Percentiles rank a stretch among this genome's conserved stretches.
Conservation (phyloP, 2,329 filamentous ascomycete species). For the Ophiosphaerella narmari region DNA sequence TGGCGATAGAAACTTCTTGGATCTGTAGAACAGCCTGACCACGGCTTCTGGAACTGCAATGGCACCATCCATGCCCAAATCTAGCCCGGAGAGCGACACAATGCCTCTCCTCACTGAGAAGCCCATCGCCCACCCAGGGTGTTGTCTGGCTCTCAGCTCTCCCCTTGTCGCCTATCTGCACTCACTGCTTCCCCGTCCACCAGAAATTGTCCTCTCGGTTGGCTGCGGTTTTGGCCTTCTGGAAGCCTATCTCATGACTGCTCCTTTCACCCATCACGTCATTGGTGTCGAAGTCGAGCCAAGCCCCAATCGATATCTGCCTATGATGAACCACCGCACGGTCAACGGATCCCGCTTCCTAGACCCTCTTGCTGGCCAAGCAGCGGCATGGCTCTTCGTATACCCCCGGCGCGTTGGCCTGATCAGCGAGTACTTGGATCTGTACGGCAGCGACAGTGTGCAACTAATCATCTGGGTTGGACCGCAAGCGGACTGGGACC, state of each 20-base stretch:
- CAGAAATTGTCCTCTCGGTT: slow-evolving; percentile 47
- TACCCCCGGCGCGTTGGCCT: slow-evolving; percentile 57
- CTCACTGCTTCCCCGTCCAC: slow-evolving; percentile 28
- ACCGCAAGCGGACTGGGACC: slow-evolving; percentile 49
- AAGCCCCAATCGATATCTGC: slow-evolving; percentile 53
- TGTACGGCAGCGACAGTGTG: slow-evolving; percentile 34
- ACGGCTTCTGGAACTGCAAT: neutral
- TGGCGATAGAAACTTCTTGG: no score
- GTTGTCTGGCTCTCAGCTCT: slow-evolving; percentile 43
- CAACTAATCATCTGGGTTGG: slow-evolving; percentile 50
- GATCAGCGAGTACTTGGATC: slow-evolving; percentile 51
- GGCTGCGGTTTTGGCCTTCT: slow-evolving; percentile 59
- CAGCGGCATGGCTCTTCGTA: slow-evolving; percentile 57
- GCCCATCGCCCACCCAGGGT: slow-evolving; percentile 37
- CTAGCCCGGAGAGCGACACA: neutral
- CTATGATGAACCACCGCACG: slow-evolving; percentile 46
- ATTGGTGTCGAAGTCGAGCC: slow-evolving; percentile 56
- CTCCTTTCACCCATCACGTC: slow-evolving; percentile 34
- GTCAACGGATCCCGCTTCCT: slow-evolving; percentile 54
- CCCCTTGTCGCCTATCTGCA: slow-evolving; percentile 32
- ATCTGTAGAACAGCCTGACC: no score
- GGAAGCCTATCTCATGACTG: slow-evolving; percentile 48
- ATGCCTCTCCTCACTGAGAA: slow-evolving; percentile 21
- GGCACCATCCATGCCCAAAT: neutral
- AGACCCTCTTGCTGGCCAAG: slow-evolving; percentile 48